Base-by-base conservation (phyloP, 495 filamentous ascomycete species). In the Penicillium dipodomyicola region DNA sequence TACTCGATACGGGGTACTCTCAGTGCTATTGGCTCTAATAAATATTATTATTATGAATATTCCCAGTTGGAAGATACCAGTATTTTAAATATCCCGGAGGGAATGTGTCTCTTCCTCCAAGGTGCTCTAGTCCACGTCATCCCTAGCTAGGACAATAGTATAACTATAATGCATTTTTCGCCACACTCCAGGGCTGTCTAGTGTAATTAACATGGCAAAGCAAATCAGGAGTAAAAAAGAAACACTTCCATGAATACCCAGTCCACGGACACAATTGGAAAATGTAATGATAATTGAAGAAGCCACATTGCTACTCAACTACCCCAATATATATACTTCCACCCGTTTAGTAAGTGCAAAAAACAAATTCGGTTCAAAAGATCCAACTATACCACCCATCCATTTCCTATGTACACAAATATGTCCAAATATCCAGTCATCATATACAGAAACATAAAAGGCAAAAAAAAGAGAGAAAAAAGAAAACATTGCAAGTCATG, bases 401-500 rank as follows among this genome's bases (percentile, higher is more conserved):
- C 44, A 46, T 19, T 48, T 4, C 37, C 19, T 35, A 52, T 52
- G 12, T 52, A 42, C 50, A 52, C 20, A 30, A 17, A 19, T 22
- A 54, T 44, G 27, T 42, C 15, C 37, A 27, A 14, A 17, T 0
- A n/a, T n/a, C 49, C 29, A 44, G 12, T 29, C 30, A 11, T 35
- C 20, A 45, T 37, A 11, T 37, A 56, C 32, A 56, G 40, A 17
- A 39, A 55, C 45, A 9, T 0, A 23, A 12, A 9, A 35, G 25
- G 5, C 29, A 27, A 54, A 45, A 54, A 20, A 12, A 14, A 7
- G 0, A 27, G 29, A 48, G 1, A 55, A 30, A 27, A 32, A 39
- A 39, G 42, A 33, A 49, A 56, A 49, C 27, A 41, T 56, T n/a
- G 23, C 45, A 56, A 49, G 35, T 56, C 54, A 23, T 49, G 29